Evolutionary conservation across 192 early-diverging fungal species (phyloP), one percentile per base, ranked within the genome.

Genomic region (Gaertneriomyces semiglobifer): DNA sequence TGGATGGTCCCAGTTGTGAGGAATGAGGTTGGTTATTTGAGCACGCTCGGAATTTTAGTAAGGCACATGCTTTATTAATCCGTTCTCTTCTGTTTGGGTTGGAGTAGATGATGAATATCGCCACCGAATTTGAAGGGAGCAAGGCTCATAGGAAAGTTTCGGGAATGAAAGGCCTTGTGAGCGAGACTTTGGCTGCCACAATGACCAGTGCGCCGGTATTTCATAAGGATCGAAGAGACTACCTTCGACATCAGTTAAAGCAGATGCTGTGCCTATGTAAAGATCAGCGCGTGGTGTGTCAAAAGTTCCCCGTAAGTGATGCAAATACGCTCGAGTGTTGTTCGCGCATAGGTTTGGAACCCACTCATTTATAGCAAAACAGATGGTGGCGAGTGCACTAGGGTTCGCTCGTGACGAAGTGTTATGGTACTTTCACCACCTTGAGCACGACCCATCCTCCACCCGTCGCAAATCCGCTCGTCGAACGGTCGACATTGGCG

Each of bases 401-500:
- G 72, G 60, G 7, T 68, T 68, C 18, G 65, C 72, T 0, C 55
- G 66, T 9, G 63, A 76, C 43, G 74, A 76, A 48, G 52, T 76
- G 39, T 42, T 68, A 25, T 76, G 65, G 69, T 76, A 76, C 58
- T 76, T 76, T 55, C n/a, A 70, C 5, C 69, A 76, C 53, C 62
- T 69, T 5, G 74, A 76, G 54, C 11, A 20, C 25, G 74, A 76
- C 39, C 14, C 47, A 1, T 39, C 18, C 7, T 65, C 61, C 7
- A 60, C 44, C 4, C 44, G 53, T 14, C 50, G 48, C 9, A 76
- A 76, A 55, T 66, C 71, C 56, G 62, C 70, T 25, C 42, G 11
- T 6, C 69, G 48, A 1, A 19, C n/a, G 1, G 20, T 66, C 14
- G 74, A 76, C 54, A 47, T 67, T 43, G 52, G 60, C 19, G 60